A percentile compares a stretch with the other conserved stretches of the same genome.
Conservation (phyloP, 202 grass and related monocot genomes). For the Setaria italica region DNA sequence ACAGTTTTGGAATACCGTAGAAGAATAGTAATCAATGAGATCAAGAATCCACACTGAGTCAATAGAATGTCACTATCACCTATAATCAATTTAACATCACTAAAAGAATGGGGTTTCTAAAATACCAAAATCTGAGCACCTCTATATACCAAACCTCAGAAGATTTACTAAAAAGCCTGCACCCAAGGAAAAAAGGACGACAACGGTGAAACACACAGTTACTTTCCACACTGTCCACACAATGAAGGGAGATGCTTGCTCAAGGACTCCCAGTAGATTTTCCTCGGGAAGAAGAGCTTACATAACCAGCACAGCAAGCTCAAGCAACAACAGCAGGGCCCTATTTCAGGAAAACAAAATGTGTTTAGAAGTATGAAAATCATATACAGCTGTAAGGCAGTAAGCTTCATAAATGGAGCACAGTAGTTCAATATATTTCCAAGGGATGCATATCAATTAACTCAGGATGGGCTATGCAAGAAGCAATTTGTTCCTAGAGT, state of each 20-base stretch:
- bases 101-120: slow-evolving; percentile 59
- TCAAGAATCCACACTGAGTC: slow-evolving; percentile 27
- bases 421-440: slow-evolving; percentile 1
- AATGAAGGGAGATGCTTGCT: slow-evolving; percentile 25
- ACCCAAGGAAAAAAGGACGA: slow-evolving; percentile 20
- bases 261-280: slow-evolving; percentile 34
- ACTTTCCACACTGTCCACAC: slow-evolving; percentile 45
- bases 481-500: neutral
- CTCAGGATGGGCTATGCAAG: slow-evolving; percentile 5
- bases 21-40: slow-evolving; percentile 29
- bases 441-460: neutral
- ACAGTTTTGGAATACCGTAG: neutral
- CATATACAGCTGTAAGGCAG: slow-evolving; percentile 13
- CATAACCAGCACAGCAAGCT: slow-evolving; percentile 43
- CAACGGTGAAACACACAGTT: slow-evolving; percentile 33
- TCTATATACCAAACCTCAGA: slow-evolving; percentile 76
- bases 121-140: slow-evolving; percentile 48
- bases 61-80: slow-evolving; percentile 47
- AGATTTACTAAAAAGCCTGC: slow-evolving; percentile 23
- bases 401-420: slow-evolving; percentile 1
- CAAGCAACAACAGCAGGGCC: slow-evolving; percentile 78
- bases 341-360: slow-evolving; percentile 42
- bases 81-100: slow-evolving; percentile 53
- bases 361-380: neutral
- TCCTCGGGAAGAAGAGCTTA: slow-evolving; percentile 44